Percentiles rank a stretch among this genome's conserved stretches.
phyloP scores from a whole-genome alignment of 331 rosid species.

The Saraca asoca region DNA sequence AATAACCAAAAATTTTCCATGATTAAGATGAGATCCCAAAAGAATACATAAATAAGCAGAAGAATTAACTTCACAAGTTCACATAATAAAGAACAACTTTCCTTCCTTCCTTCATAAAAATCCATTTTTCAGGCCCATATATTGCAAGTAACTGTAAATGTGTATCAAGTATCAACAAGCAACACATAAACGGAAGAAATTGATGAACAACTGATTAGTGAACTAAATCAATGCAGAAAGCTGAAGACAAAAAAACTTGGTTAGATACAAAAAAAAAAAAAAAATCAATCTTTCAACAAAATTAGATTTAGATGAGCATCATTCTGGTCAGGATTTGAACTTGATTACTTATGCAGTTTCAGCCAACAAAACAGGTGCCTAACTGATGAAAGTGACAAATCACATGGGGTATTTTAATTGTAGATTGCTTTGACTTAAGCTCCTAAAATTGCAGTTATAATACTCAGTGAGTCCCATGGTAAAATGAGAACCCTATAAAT shows the following conservation, averaged over 20 bases:
- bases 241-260: no score
- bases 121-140: no score
- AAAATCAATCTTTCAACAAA: no score
- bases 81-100: no score
- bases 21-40: neutral
- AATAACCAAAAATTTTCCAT: constrained; percentile 6
- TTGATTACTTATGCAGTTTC: constrained; percentile 9
- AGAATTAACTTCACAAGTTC: neutral
- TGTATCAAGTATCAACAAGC: no score
- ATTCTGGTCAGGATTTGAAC: neutral
- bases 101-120: neutral
- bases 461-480: constrained; percentile 30
- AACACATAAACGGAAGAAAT: no score
- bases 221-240: no score
- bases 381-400: neutral
- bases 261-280: no score
- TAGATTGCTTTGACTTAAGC: neutral
- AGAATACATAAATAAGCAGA: neutral
- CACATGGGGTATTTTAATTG: neutral
- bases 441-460: constrained; percentile 7
- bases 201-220: no score
- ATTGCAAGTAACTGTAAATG: no score
- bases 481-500: constrained; percentile 8
- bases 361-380: constrained; percentile 8
- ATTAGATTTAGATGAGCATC: no score